Base-by-base conservation (phyloP, 2,329 filamentous ascomycete species). In the Paecilomyces formosus region DNA sequence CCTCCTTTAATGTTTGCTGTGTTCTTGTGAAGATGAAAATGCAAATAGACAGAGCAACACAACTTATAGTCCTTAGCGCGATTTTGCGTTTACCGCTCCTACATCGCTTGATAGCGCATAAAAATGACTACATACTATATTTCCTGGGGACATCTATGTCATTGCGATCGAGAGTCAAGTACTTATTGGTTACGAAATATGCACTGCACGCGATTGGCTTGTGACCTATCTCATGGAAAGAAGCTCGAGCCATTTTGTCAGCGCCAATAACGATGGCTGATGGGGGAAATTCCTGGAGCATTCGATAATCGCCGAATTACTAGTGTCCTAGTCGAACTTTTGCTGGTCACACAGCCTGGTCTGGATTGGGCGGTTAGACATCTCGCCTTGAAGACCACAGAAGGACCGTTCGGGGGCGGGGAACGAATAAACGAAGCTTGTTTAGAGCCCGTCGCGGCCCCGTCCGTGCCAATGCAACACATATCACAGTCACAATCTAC, bases 401-500 rank as follows among this genome's bases (percentile, higher is more conserved):
- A 21, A 22, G 12, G 49, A 18, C 50, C 50, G 8, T 15, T 52
- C 22, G 50, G 50, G 8, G 22, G 50, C 21, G 22, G 22, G 26
- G 50, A 21, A 13, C 21, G 11, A 52, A 28, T 28, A 52, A 28
- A 24, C 8, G 50, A 12, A 28, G 30, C 24, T 35, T 53, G 49
- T 45, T 15, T 18, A 39, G 31, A 21, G 62, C 63, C 63, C 62
- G 61, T 26, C 66, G 61, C 63, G 63, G 57, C 33, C 11, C 55
- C 55, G 64, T 52, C 26, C 13, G 50, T 28, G 21, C 50, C 50
- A 26, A 52, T 72, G 70, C 70, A 71, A 60, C 31, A 3, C 50
- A 39, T 55, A 63, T 72, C 70, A 72, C 70, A 71, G 56, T 73
- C 70, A 72, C 70, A 68, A 49, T 58, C 45, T 39, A 57, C 54